These are phyloP conservation scores for sunflower (Helianthus annuus) DNA, from an alignment of 129 eudicot species.

Conservation along the genomic window DNA sequence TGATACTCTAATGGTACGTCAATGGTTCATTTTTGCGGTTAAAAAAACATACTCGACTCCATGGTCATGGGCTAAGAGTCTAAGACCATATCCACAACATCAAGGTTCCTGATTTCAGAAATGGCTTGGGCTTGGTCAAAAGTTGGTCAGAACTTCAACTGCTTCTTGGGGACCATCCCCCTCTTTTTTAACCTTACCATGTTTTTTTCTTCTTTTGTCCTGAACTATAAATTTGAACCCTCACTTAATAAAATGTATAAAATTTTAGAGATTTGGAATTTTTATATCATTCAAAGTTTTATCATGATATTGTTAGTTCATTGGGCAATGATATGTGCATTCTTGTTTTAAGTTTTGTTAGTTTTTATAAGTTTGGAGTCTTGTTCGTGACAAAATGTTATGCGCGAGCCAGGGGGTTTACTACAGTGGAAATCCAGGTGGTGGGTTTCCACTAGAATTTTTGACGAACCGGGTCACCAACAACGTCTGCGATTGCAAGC, in stretches of 20 bases:
- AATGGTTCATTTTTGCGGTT: too few relatives aligned
- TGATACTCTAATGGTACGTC: too few relatives aligned
- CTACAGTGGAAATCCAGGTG: too few relatives aligned
- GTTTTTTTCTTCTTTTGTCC: neutral
- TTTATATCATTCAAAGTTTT: neutral
- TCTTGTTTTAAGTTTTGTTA: neutral
- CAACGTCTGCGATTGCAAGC: too few relatives aligned
- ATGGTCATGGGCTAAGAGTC: slow-evolving; percentile 34
- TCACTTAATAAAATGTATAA: neutral
- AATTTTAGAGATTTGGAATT: neutral
- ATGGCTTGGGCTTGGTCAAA: slow-evolving; percentile 37
- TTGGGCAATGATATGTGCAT: neutral
- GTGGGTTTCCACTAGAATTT: too few relatives aligned
- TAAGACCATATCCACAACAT: slow-evolving; percentile 29
- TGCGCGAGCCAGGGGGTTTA: too few relatives aligned
- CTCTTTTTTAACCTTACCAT: neutral
- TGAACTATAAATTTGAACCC: slow-evolving; percentile 10
- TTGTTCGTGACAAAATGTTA: too few relatives aligned
- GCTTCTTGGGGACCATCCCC: slow-evolving; percentile 39
- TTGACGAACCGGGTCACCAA: too few relatives aligned
- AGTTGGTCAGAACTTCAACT: slow-evolving; percentile 23
- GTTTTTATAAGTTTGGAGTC: too few relatives aligned
- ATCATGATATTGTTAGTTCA: neutral
- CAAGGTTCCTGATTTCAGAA: slow-evolving; percentile 26
- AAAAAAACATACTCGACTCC: neutral